Evolutionary conservation across 306 rosid genomes (phyloP), one percentile per base, ranked within the genome.

Genomic region (Trichosanthes cucumerina): DNA sequence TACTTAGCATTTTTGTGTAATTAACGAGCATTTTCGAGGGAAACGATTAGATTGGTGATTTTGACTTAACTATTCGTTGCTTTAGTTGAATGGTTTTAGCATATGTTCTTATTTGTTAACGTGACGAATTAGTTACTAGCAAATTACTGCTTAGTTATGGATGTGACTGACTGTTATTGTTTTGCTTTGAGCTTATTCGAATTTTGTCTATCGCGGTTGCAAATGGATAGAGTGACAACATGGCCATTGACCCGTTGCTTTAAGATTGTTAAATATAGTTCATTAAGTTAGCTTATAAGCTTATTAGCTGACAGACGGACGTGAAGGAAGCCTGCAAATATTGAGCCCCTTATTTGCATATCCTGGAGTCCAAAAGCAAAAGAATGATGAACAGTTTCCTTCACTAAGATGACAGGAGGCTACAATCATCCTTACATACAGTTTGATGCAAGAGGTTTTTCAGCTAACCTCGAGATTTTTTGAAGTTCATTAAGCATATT

Each of bases 331-430:
- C 64, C 54, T 71, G 76, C 96, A 84, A 85, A 83, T 88, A 70
- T 76, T 33, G 89, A 91, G 94, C 58, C 64, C 39, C 81, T 81
- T 83, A 88, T 89, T 88, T 91, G 90, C 83, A 83, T 65, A 16
- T 82, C 89, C 84, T 85, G 46, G 50, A 86, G 96, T 90, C 98
- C 97, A 76, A 93, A 60, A 93, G 84, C 49, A 81, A 87, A 59
- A 59, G 96, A 96, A 83, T 84, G 97, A 85, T 84, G 98, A 93
- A 91, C 97, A 93, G 83, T 91, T 90, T 86, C 84, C 90, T 86
- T 85, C 90, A 79, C 84, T 77, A 83, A 91, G 93, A 74, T 83
- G 90, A 91, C 82, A 84, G 78, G 87, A 80, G 86, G 91, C 91
- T 88, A 88, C 91, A 86, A 43, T 86, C 87, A 43, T 79, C 86